Evolutionary conservation across 176 grass and related monocot genomes (phyloP), one percentile per base, ranked within the genome.

Genomic region (Oryza glumipatula): DNA sequence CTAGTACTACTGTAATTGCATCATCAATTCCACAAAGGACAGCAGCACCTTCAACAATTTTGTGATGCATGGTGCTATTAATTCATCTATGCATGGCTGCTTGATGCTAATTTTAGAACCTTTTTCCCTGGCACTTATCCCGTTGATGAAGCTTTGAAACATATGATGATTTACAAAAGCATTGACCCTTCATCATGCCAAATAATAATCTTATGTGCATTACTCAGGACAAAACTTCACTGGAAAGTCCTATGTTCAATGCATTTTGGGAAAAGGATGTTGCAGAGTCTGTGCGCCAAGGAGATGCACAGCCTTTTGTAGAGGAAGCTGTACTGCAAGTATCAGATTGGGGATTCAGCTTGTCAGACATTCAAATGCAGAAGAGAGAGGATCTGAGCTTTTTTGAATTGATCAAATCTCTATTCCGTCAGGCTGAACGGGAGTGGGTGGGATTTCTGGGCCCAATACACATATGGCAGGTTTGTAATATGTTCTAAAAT

Each of bases 381-480:
- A 99, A 99, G 83, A 90, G 87, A 86, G 85, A 84, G 33, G 86
- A 74, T 17, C 82, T 73, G 36, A 88, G 91, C 61, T 80, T 99
- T 82, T 83, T 99, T 45, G 86, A 83, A 68, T 86, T 88, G 71
- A 71, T 99, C 70, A 99, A 89, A 60, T 92, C 91, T 83, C 74
- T 99, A 6, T 90, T 92, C 67, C 88, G 64, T 64, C 85, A 91
- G 22, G 86, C 65, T 87, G 96, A 99, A 58, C 84, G 70, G 41
- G 93, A 96, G 78, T 96, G 93, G 93, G 79, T 92, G 21, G 96
- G 96, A 70, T 99, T 99, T 92, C 88, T 99, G 66, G 83, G 96
- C 54, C 96, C 93, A 65, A 96, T 99, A 88, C 96, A 99, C 60
- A 90, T 99, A 28, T 99, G 96, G 96, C 96, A 99, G 96, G 96